Conservation (phyloP, 2,329 filamentous ascomycete genomes). For the Arthrocladium fulminans region DNA sequence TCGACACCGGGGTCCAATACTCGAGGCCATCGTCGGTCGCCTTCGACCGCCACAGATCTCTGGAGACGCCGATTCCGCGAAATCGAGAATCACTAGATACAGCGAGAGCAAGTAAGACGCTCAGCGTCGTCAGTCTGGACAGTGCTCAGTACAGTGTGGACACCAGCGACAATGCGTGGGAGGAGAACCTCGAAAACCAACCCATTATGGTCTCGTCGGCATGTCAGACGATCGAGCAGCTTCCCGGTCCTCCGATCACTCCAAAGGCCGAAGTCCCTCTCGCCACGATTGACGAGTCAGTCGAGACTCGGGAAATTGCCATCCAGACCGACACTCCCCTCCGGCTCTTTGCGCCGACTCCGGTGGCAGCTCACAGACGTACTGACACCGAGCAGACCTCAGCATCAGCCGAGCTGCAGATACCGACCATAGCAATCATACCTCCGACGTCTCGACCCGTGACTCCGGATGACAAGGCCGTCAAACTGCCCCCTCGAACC, state of each 20-base stretch:
- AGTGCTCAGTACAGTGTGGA: constrained; percentile 9
- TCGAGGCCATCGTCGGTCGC: constrained; percentile 46
- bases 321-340: constrained; percentile 17
- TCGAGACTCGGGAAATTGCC: constrained; percentile 17
- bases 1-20: constrained; percentile 64
- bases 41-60: constrained; percentile 43
- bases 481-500: constrained; percentile 67
- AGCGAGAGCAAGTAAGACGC: constrained; percentile 11
- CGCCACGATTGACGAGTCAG: constrained; percentile 19
- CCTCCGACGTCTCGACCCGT: constrained; percentile 77
- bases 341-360: constrained; percentile 11
- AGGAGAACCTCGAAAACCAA: constrained; percentile 9
- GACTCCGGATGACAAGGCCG: constrained; percentile 59
- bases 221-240: constrained; percentile 35
- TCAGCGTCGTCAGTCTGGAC: constrained; percentile 7
- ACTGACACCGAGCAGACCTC: constrained; percentile 19
- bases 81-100: constrained; percentile 14
- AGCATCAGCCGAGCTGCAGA: constrained; percentile 36
- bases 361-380: constrained; percentile 14
- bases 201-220: constrained; percentile 34
- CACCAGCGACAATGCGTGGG: constrained; percentile 8
- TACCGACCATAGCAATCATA: constrained; percentile 85
- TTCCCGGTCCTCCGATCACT: constrained; percentile 30
- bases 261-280: constrained; percentile 21
- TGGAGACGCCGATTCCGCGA: constrained; percentile 45